Evolutionary conservation across 2,329 filamentous ascomycete genomes (phyloP).

Genomic region (Aureobasidium musti): DNA sequence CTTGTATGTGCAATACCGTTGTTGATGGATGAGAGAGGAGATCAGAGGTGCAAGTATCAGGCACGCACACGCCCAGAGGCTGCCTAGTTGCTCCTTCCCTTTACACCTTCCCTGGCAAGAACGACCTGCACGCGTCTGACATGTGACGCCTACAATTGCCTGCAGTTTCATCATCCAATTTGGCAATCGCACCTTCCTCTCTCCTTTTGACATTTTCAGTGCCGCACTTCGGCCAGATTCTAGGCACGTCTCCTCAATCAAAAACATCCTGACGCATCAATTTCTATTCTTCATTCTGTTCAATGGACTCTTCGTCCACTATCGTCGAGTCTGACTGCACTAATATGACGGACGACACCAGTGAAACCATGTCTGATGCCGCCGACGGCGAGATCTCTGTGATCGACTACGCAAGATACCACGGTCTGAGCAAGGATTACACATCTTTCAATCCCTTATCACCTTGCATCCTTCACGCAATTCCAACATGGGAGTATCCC

Average conservation of each 20-base stretch:
- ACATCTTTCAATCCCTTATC: constrained; percentile 37
- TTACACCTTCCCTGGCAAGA: too few relatives aligned
- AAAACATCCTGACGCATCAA: too few relatives aligned
- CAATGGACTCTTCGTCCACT: background rate
- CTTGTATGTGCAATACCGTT: too few relatives aligned
- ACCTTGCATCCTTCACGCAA: constrained; percentile 29
- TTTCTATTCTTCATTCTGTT: background rate
- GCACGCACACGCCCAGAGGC: too few relatives aligned
- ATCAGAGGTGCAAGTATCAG: too few relatives aligned
- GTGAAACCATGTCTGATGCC: background rate
- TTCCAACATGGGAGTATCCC: constrained; percentile 31
- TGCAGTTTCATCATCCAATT: too few relatives aligned
- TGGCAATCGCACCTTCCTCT: background rate
- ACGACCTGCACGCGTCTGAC: too few relatives aligned
- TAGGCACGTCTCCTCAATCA: too few relatives aligned
- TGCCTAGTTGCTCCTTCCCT: too few relatives aligned
- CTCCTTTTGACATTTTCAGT: background rate
- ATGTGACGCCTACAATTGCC: too few relatives aligned
- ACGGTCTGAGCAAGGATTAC: constrained; percentile 48
- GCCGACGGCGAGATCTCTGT: constrained; percentile 42
- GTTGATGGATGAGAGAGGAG: too few relatives aligned
- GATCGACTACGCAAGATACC: constrained; percentile 52
- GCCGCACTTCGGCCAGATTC: too few relatives aligned
- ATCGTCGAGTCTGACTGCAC: background rate
- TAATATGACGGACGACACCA: background rate